Evolutionary conservation across 1,284 basidiomycete species (phyloP).

Genomic region (Irpex lacteus): DNA sequence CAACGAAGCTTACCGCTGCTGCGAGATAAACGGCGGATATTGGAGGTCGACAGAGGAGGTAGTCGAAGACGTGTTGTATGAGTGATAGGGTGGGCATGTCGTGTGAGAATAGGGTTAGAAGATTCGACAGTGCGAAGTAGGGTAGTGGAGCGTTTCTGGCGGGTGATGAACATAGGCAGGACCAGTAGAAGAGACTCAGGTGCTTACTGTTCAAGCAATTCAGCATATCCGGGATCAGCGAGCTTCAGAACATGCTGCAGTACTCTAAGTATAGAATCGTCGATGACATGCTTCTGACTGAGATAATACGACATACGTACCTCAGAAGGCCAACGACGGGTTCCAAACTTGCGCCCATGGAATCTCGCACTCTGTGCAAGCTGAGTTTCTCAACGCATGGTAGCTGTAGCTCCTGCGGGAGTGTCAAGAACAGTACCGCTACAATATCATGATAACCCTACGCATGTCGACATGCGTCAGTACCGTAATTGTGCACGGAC

Average conservation of each 20-base stretch:
- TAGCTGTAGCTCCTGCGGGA: constrained; percentile 59
- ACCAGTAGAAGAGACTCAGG: neutral
- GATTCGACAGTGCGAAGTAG: constrained; percentile 86
- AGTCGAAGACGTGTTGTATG: constrained; percentile 89
- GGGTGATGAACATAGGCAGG: constrained; percentile 1
- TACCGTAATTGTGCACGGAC: neutral
- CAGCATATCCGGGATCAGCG: constrained; percentile 71
- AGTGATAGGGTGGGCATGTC: constrained; percentile 82
- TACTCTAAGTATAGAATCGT: constrained; percentile 40
- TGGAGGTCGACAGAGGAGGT: constrained; percentile 79
- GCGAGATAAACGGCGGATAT: constrained; percentile 80
- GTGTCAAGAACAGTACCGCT: constrained; percentile 81
- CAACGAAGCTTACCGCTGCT: constrained; percentile 59
- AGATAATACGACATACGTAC: constrained; percentile 35
- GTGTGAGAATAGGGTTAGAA: constrained; percentile 89
- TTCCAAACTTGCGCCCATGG: constrained; percentile 83
- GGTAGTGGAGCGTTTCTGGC: constrained; percentile 63
- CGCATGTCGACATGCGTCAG: neutral
- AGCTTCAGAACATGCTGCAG: constrained; percentile 67
- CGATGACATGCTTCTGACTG: neutral
- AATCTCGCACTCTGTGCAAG: constrained; percentile 81
- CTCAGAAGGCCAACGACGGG: constrained; percentile 83
- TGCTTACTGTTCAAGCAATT: constrained; percentile 64
- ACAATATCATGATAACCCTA: constrained; percentile 93
- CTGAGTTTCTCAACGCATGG: constrained; percentile 70